These are phyloP conservation scores for Yarrowia deformans DNA, from an alignment of 805 yeast genomes.

Conservation along the genomic window DNA sequence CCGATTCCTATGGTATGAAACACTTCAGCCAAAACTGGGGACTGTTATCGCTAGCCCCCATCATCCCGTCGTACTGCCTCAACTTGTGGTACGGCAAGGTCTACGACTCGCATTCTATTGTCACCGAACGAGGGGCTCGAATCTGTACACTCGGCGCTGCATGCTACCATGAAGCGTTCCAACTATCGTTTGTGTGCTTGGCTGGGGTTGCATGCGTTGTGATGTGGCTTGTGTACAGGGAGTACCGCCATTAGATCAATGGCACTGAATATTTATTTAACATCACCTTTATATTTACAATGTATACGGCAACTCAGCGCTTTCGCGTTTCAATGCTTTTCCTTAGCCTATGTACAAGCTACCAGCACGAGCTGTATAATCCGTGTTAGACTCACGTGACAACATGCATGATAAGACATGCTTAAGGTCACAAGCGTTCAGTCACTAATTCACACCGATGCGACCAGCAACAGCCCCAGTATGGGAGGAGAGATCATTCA, in stretches of 20 bases:
- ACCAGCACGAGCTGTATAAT: too few relatives aligned
- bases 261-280: constrained; percentile 25
- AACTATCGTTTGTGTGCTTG: constrained; percentile 21
- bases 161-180: constrained; percentile 44
- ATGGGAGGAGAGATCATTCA: constrained; percentile 4
- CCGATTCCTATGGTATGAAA: constrained; percentile 74
- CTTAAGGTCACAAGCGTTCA: constrained; percentile 17
- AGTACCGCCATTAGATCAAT: constrained; percentile 8
- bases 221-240: constrained; percentile 30
- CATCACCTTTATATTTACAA: constrained; percentile 2
- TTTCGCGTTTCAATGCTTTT: background rate
- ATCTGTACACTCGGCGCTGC: constrained; percentile 43
- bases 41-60: constrained; percentile 68
- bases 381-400: constrained; percentile 22
- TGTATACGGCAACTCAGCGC: background rate
- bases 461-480: constrained; percentile 32
- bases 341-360: too few relatives aligned
- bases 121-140: constrained; percentile 43
- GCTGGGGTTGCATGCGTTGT: constrained; percentile 22
- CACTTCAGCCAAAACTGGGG: constrained; percentile 80
- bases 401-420: constrained; percentile 22
- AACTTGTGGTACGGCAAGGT: constrained; percentile 68
- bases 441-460: background rate
- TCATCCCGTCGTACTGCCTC: constrained; percentile 64
- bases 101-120: constrained; percentile 59